Percentiles rank a stretch among this genome's conserved stretches.
phyloP scores from a whole-genome alignment of 768 basidiomycete genomes.

The Ephemerocybe angulata region DNA sequence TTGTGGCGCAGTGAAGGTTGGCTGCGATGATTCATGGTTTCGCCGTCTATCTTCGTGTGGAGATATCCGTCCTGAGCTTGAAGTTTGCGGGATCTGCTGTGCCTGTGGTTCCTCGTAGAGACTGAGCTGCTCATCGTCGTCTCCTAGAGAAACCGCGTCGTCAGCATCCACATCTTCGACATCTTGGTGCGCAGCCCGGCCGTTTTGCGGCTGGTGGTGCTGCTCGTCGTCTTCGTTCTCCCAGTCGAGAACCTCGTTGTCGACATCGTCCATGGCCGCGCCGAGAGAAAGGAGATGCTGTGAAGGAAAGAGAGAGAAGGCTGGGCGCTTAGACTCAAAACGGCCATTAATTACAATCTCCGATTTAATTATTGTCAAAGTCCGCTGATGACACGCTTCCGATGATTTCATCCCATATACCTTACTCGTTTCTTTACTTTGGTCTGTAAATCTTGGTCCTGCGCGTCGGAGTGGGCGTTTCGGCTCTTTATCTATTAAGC shows the following conservation, averaged over 20 bases:
- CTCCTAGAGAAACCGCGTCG: constrained; percentile 68
- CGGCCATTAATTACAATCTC: constrained; percentile 18
- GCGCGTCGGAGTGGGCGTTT: not conserved
- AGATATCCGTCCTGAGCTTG: not conserved
- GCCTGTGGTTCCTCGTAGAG: constrained; percentile 8
- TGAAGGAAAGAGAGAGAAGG: constrained; percentile 8
- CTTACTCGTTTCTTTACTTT: not conserved
- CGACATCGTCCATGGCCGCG: constrained; percentile 58
- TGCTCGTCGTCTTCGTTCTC: constrained; percentile 44
- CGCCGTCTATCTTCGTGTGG: no score
- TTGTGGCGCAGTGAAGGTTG: not conserved
- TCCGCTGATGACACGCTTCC: constrained; percentile 11
- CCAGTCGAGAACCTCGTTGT: constrained; percentile 72
- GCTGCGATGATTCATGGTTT: not conserved
- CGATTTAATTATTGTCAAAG: constrained; percentile 20
- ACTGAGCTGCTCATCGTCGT: constrained; percentile 61
- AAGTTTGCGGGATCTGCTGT: not conserved
- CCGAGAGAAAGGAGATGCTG: constrained; percentile 15
- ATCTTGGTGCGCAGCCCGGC: not conserved
- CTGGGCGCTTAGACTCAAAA: constrained; percentile 6
- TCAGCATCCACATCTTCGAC: constrained; percentile 42
- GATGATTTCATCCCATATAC: not conserved
- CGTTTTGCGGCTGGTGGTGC: constrained; percentile 12
- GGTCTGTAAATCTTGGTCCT: not conserved
- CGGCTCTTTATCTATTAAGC: constrained; percentile 19